These are phyloP conservation scores for Penicillium angulare DNA, from an alignment of 495 filamentous ascomycete genomes.

Conservation along the genomic window DNA sequence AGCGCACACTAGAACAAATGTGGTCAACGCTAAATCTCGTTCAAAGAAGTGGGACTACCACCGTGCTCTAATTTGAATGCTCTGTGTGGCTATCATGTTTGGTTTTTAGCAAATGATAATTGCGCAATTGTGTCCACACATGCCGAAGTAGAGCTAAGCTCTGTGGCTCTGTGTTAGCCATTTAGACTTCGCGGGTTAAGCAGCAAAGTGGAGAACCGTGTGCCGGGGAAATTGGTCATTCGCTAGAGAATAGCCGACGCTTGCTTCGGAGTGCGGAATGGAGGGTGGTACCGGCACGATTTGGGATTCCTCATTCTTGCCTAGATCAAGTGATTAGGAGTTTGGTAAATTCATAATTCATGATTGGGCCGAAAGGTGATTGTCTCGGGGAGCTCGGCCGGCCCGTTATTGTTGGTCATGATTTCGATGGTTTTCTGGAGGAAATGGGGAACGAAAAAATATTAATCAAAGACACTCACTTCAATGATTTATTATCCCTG, in stretches of 20 bases:
- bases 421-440: too few relatives aligned
- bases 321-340: not conserved
- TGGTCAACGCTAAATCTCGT: not conserved
- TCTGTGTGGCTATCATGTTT: too few relatives aligned
- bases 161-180: not conserved
- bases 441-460: too few relatives aligned
- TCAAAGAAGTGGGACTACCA: too few relatives aligned
- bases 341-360: too few relatives aligned
- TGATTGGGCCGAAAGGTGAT: too few relatives aligned
- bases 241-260: not conserved
- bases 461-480: too few relatives aligned
- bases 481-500: too few relatives aligned
- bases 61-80: too few relatives aligned
- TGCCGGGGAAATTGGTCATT: not conserved
- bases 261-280: too few relatives aligned
- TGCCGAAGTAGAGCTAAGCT: not conserved
- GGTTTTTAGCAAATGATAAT: not conserved
- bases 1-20: not conserved
- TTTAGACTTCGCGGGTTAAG: not conserved
- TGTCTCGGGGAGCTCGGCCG: too few relatives aligned
- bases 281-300: not conserved
- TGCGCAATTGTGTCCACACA: not conserved
- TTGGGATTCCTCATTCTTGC: not conserved
- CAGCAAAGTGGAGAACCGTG: not conserved
- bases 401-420: too few relatives aligned